Conservation (phyloP, 495 filamentous ascomycete genomes). For the Apiosordaria backusii region DNA sequence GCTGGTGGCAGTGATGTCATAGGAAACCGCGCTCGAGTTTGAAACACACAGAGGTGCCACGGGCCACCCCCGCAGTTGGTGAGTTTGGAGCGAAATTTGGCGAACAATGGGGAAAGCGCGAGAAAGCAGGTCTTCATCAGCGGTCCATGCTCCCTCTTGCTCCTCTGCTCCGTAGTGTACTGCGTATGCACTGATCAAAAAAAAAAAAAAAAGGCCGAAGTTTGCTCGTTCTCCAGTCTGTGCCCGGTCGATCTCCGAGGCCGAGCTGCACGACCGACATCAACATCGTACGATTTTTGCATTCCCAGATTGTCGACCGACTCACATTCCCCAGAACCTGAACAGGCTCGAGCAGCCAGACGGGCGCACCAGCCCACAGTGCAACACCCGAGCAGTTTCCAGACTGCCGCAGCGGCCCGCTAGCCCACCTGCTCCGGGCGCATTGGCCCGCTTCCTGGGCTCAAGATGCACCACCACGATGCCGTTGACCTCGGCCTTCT, state of each 20-base stretch:
- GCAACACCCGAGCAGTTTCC: not conserved
- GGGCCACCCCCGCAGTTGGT: not conserved
- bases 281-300: slow-evolving; percentile 4
- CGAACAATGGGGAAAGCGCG: not conserved
- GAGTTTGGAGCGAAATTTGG: slow-evolving; percentile 4
- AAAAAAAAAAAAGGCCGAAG: too few relatives aligned
- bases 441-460: not conserved
- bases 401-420: slow-evolving; percentile 4
- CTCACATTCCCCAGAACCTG: not conserved
- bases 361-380: not conserved
- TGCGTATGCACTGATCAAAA: not conserved
- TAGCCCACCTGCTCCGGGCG: too few relatives aligned
- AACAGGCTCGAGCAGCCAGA: not conserved
- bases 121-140: not conserved
- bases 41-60: not conserved
- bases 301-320: not conserved
- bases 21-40: not conserved
- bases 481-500: slow-evolving; percentile 23
- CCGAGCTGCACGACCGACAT: not conserved
- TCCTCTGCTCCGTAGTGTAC: too few relatives aligned
- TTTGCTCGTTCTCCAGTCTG: not conserved
- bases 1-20: not conserved
- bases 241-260: too few relatives aligned
- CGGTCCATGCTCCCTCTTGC: not conserved
- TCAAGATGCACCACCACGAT: not conserved